Base-by-base conservation (phyloP, 495 filamentous ascomycete species). In the Penicillium samsonianum region DNA sequence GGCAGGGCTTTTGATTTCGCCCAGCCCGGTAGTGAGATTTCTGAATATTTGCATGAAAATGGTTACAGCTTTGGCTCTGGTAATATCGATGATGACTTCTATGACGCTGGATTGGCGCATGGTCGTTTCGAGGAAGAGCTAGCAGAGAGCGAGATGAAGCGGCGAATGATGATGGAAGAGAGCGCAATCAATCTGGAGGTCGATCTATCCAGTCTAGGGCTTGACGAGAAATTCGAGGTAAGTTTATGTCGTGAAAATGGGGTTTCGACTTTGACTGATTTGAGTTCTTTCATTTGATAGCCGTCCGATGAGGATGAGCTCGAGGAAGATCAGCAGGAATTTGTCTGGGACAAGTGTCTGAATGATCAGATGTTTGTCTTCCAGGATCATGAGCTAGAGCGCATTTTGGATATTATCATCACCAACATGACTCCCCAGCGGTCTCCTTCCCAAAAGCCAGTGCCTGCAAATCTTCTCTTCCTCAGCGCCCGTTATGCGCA, bases 151-250 rank as follows among this genome's bases (percentile, higher is more conserved):
- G 94, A 98, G 72, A 84, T 96, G 83, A 90, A 91, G 63, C 81
- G 93, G 53, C 86, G 94, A 19, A 98, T 99, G 95, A 97, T 99
- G 93, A 98, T 98, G 94, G 97, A 98, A 87, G 95, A 99, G 71
- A 99, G 94, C 68, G 92, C 95, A 11, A 87, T 95, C 55, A 96
- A 99, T 68, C 79, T 99, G 30, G 94, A 99, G 71, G 94, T 99
- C 28, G 94, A 99, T 67, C 72, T 99, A 44, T 94, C 94, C 4
- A 98, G 94, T 68, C 81, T 99, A 54, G 95, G 95, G 35, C 83
- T 99, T 60, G 94, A 99, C 65, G 94, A 99, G 71, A 89, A 93
- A 63, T 90, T 92, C 30, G 94, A 98, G 80, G 92, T 91, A 73
- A 72, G 84, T 72, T 19, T 20, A 8, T 1, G 12, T 54, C 50